phyloP scores from a whole-genome alignment of 2,329 filamentous ascomycete species.

The Fusarium keratoplasticum region DNA sequence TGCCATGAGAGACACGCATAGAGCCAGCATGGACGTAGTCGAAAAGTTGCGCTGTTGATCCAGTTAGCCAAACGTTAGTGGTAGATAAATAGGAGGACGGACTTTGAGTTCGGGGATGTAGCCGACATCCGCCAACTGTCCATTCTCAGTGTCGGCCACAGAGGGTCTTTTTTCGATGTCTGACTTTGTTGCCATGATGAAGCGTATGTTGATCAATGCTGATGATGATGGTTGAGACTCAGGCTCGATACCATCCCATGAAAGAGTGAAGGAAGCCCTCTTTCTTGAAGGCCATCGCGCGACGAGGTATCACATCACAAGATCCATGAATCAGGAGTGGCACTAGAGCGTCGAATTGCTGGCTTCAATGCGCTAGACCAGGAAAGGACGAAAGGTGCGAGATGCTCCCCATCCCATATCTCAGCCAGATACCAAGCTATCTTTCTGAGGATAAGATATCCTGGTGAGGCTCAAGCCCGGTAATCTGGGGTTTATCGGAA shows the following conservation, averaged over 20 bases:
- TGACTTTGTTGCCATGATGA: not conserved
- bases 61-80: not conserved
- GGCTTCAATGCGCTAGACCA: not conserved
- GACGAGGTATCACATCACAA: not conserved
- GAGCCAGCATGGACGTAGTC: slow-evolving; percentile 16
- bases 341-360: not conserved
- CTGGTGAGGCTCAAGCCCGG: not conserved
- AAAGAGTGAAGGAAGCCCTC: not conserved
- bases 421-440: not conserved
- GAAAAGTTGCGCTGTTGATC: slow-evolving; percentile 29
- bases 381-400: slow-evolving; percentile 13
- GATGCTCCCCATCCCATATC: not conserved
- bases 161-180: slow-evolving; percentile 1
- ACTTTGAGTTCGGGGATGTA: slow-evolving; percentile 5
- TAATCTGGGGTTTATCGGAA: not conserved
- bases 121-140: not conserved
- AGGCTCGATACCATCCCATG: no score
- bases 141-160: not conserved
- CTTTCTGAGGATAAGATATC: not conserved
- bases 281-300: not conserved
- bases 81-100: not conserved
- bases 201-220: not conserved
- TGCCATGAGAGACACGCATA: slow-evolving; percentile 26
- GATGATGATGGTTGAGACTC: not conserved
- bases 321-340: not conserved